Percentiles rank a stretch among this genome's conserved stretches.
phyloP scores from a whole-genome alignment of 768 basidiomycete species.

The Dioszegia crocea region DNA sequence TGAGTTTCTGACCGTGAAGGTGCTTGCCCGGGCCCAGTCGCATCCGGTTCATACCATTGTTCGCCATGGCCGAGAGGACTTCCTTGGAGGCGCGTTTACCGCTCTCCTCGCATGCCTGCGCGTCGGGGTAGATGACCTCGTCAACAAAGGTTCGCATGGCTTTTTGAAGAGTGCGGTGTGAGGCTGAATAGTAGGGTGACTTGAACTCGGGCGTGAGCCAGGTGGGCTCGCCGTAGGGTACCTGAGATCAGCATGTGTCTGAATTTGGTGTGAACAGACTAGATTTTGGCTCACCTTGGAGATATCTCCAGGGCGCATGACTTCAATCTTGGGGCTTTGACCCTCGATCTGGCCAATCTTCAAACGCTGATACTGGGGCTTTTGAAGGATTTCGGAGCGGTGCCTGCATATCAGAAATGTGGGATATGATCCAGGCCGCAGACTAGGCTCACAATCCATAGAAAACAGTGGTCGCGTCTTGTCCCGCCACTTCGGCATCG shows the following conservation, averaged over 20 bases:
- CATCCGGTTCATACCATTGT: conserved; percentile 78
- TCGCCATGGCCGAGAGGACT: conserved; percentile 80
- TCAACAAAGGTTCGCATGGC: conserved; percentile 66
- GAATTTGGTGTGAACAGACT: not conserved
- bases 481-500: conserved; percentile 76
- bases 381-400: conserved; percentile 72
- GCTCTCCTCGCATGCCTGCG: conserved; percentile 72
- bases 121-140: conserved; percentile 67
- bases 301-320: conserved; percentile 58
- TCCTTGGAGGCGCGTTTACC: conserved; percentile 78
- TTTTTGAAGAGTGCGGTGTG: conserved; percentile 51
- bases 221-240: conserved; percentile 85
- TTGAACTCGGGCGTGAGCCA: conserved; percentile 71
- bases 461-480: conserved; percentile 83
- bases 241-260: conserved; percentile 36
- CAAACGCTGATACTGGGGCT: conserved; percentile 63
- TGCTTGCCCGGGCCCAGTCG: conserved; percentile 86
- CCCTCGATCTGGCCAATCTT: conserved; percentile 68
- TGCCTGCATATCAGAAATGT: conserved; percentile 53
- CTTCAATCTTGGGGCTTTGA: conserved; percentile 58
- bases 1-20: conserved; percentile 69
- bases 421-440: no score
- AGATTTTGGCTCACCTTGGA: conserved; percentile 51
- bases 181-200: conserved; percentile 73
- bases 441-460: conserved; percentile 59